phyloP scores from a whole-genome alignment of 257 asterid species.

The Verbena officinalis region DNA sequence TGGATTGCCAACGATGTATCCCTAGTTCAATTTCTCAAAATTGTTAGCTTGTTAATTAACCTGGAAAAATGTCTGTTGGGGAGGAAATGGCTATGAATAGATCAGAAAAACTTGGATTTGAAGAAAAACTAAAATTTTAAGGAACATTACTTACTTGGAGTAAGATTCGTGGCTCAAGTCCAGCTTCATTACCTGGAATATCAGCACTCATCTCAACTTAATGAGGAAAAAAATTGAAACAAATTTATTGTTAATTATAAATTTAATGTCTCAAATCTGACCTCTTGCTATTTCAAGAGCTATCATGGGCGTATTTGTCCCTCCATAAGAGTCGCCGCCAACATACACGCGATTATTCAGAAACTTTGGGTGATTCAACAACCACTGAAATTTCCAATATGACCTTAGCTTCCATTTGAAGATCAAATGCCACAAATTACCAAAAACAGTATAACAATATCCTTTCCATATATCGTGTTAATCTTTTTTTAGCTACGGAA shows the following conservation, averaged over 20 bases:
- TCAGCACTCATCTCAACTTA: background rate
- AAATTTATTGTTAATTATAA: too few species aligned
- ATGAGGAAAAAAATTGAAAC: background rate
- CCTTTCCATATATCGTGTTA: too few species aligned
- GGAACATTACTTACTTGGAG: conserved; percentile 37
- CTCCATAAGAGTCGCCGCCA: conserved; percentile 65
- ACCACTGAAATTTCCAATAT: conserved; percentile 51
- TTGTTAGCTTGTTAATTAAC: background rate
- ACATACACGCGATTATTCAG: conserved; percentile 42
- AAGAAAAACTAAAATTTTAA: background rate
- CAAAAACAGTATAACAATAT: background rate
- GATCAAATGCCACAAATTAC: background rate
- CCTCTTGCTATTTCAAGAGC: conserved; percentile 50
- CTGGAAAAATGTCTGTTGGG: background rate
- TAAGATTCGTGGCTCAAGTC: conserved; percentile 38
- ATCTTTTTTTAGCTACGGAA: background rate
- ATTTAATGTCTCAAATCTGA: too few species aligned
- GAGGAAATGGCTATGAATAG: background rate
- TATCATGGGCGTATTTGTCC: conserved; percentile 45
- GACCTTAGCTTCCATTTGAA: background rate
- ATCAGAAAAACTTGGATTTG: too few species aligned
- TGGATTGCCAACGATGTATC: conserved; percentile 51
- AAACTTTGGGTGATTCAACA: conserved; percentile 46
- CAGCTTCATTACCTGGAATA: conserved; percentile 51
- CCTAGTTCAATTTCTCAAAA: conserved; percentile 34